Percentiles rank a stretch among this genome's conserved stretches.
Conservation (phyloP, 305 asterid genomes). For the Fraxinus platypoda region DNA sequence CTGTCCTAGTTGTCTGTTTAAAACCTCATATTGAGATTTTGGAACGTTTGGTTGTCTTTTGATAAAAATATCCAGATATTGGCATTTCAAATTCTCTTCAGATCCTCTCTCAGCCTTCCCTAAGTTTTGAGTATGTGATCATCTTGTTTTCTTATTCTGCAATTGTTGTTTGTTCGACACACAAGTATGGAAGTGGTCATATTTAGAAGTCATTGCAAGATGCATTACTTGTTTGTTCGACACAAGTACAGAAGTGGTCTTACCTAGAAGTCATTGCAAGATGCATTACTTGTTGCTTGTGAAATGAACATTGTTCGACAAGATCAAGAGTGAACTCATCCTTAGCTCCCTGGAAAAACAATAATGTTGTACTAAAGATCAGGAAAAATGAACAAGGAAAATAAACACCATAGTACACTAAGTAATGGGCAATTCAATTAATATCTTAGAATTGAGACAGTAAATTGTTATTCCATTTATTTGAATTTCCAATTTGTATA, state of each 20-base stretch:
- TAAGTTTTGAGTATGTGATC: neutral
- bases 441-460: neutral
- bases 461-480: neutral
- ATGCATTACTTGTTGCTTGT: slow-evolving; percentile 94
- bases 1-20: neutral
- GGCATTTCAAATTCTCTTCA: neutral
- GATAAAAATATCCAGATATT: neutral
- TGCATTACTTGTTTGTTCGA: neutral
- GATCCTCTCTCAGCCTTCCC: neutral
- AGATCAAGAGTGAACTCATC: slow-evolving; percentile 98
- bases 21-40: neutral
- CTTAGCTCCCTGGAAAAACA: slow-evolving; percentile 67
- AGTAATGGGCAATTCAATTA: neutral
- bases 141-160: neutral
- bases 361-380: slow-evolving; percentile 16
- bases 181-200: no score
- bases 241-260: slow-evolving; percentile 10
- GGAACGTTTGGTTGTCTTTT: neutral
- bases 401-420: slow-evolving; percentile 12
- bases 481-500: neutral
- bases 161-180: neutral
- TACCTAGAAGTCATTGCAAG: slow-evolving; percentile 90
- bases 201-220: no score
- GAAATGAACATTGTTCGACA: slow-evolving; percentile 97
- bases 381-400: slow-evolving; percentile 12